Evolutionary conservation across 23 red algal species (phyloP), one percentile per base, ranked within the genome.

Genomic region (Gracilaria caudata): DNA sequence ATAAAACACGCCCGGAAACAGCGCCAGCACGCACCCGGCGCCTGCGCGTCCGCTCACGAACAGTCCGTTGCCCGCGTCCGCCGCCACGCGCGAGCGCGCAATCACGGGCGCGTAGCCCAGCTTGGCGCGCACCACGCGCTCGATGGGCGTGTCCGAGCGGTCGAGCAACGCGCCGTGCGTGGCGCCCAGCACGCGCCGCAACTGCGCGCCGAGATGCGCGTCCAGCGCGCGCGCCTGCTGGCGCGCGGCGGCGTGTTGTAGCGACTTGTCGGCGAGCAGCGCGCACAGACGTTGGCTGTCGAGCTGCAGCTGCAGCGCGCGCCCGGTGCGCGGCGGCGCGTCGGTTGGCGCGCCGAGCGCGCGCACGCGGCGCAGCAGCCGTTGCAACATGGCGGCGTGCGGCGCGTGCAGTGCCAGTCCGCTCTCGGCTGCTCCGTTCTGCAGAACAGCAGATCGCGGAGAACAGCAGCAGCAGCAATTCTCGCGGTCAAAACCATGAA

Each of bases 1-100:
- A 36, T 57, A 80, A 37, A 63, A 80, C 25, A 80, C 9, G 20
- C 77, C 77, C 17, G 77, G 77, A 36, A 60, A 80, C 2, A 80
- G 46, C 6, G 77, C 47, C 33, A 80, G 4, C 51, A 80, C 0
- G 20, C 39, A 60, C 0, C 77, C 77, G 11, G 77, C 51, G 7
- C 20, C 33, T 23, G 77, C 77, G 1, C 20, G 32, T 34, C 77
- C 77, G 5, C 20, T 25, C 7, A 80, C 32, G 32, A 80, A 80
- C 19, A 80, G 56, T 38, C 77, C 77, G 14, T 63, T 80, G 0
- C 77, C 77, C 2, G 77, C 77, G 32, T 39, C 33, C 24, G 35
- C 33, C 24, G 35, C 9, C 24, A 80, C 21, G 12, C 0, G 9
- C 4, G 77, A 80, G 7, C 17, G 46, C 9, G 38, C 46, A 23